Percentiles rank a stretch among this genome's conserved stretches.
phyloP scores from a whole-genome alignment of 1,284 basidiomycete species.

The Cryptococcus sp. region DNA sequence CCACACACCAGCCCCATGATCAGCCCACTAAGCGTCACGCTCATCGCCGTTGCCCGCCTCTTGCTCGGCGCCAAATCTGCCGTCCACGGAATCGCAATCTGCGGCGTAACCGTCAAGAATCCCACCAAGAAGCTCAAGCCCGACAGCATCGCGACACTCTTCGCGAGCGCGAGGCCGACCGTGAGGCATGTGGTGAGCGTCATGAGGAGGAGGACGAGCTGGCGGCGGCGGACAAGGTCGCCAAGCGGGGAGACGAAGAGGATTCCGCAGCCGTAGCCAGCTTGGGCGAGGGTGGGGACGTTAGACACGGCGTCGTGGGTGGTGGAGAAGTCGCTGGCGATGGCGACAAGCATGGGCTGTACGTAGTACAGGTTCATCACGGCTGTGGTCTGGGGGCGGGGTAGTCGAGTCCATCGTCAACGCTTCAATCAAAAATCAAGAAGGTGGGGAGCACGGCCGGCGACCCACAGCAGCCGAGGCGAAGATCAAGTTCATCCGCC shows the following conservation, averaged over 20 bases:
- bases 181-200: slow-evolving; percentile 55
- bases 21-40: slow-evolving; percentile 64
- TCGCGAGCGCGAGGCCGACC: slow-evolving; percentile 59
- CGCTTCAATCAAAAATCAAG: too few species aligned
- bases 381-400: slow-evolving; percentile 23
- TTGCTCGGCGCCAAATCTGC: slow-evolving; percentile 64
- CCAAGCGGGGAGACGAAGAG: slow-evolving; percentile 63
- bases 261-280: slow-evolving; percentile 56
- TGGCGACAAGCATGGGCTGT: slow-evolving; percentile 61
- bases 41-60: slow-evolving; percentile 61
- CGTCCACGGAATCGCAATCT: slow-evolving; percentile 60
- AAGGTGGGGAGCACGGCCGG: too few species aligned
- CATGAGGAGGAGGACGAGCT: slow-evolving; percentile 57
- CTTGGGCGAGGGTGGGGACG: slow-evolving; percentile 57
- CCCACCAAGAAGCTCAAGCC: slow-evolving; percentile 60
- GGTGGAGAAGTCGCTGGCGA: slow-evolving; percentile 55
- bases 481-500: slow-evolving; percentile 61
- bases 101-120: slow-evolving; percentile 54
- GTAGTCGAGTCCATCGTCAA: too few species aligned
- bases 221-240: slow-evolving; percentile 61
- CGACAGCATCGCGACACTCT: slow-evolving; percentile 56
- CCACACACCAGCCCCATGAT: slow-evolving; percentile 69
- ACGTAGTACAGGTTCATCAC: slow-evolving; percentile 66
- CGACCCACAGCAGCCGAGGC: slow-evolving; percentile 66
- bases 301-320: slow-evolving; percentile 60